A percentile compares a stretch with the other conserved stretches of the same genome.
These are phyloP conservation scores for Solanum stenotomum DNA, from an alignment of 257 asterid genomes.

Conservation along the genomic window DNA sequence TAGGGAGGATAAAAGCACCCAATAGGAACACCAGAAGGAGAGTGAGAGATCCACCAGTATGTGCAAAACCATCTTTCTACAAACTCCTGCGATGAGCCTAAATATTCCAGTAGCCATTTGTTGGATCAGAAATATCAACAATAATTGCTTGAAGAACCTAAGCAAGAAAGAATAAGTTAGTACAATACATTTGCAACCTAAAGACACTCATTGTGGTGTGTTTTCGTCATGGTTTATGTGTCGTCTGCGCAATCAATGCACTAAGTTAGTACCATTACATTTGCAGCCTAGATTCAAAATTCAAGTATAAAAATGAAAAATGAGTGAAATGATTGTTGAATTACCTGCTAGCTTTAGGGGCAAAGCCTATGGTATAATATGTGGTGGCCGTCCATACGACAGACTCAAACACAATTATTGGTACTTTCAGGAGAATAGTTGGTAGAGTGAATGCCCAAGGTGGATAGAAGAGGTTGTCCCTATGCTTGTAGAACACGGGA, in stretches of 20 bases:
- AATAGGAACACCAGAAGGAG: slow-evolving; percentile 46
- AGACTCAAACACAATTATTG: slow-evolving; percentile 46
- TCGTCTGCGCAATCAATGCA: background rate
- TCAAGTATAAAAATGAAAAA: background rate
- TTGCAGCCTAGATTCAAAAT: background rate
- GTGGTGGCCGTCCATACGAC: slow-evolving; percentile 47
- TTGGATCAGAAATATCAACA: slow-evolving; percentile 44
- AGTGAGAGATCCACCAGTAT: slow-evolving; percentile 48
- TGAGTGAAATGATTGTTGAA: slow-evolving; percentile 48
- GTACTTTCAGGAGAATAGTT: slow-evolving; percentile 33
- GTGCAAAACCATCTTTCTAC: slow-evolving; percentile 52
- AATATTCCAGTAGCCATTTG: slow-evolving; percentile 55
- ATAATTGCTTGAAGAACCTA: slow-evolving; percentile 53
- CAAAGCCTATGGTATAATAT: slow-evolving; percentile 57
- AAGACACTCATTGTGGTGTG: background rate
- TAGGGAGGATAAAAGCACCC: slow-evolving; percentile 63
- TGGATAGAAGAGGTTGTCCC: slow-evolving; percentile 60
- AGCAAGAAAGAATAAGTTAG: background rate
- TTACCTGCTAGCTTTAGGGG: slow-evolving; percentile 57
- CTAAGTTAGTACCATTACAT: background rate
- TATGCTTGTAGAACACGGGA: slow-evolving; percentile 52
- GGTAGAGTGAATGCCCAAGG: slow-evolving; percentile 60
- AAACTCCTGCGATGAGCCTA: slow-evolving; percentile 39
- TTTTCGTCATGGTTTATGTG: background rate
- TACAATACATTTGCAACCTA: too few species aligned